Evolutionary conservation across 1,284 basidiomycete species (phyloP), one percentile per base, ranked within the genome.

Genomic region (Ganoderma multipileum): DNA sequence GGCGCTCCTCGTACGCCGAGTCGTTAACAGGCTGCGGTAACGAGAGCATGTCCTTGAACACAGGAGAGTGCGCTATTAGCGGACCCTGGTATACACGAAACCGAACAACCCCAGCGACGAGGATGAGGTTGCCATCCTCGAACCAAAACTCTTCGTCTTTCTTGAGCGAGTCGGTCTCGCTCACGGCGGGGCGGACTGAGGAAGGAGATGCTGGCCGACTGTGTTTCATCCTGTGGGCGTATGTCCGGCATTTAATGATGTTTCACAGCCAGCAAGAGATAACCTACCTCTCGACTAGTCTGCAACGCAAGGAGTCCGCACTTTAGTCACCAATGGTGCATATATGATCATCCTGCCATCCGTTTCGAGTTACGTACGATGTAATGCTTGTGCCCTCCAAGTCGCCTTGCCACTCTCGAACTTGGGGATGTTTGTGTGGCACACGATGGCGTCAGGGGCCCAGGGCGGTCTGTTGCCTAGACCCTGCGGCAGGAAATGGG

Each of bases 41-140:
- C 16, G 66, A 68, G 0, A 70, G 41, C 64, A 70, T 65, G 64
- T 68, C 66, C 36, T 59, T 59, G 64, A 70, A 70, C n/a, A 70
- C 64, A 0, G 64, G 69, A 28, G 69, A 70, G 50, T 63, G 65
- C 1, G 66, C 52, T 0, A 64, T 58, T 33, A 70, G 61, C 2
- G 69, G 66, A 2, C 69, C 69, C 60, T 63, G 66, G 66, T 70
- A 69, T 2, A 69, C 64, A 28, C 47, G 60, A 44, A 69, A 69
- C 55, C 63, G 61, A 8, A 69, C 68, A 38, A 66, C 38, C n/a
- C 67, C 61, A 12, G 68, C 64, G 33, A 66, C 41, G 42, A 69
- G 68, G 5, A 59, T 63, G 30, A 69, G 26, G 39, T 69, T 69
- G 39, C 68, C 68, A 23, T 69, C 68, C 30, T 59, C 64, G 8